A percentile compares a stretch with the other conserved stretches of the same genome.
phyloP scores from a whole-genome alignment of 352 stramenopile species.

The Globisporangium parvum region DNA sequence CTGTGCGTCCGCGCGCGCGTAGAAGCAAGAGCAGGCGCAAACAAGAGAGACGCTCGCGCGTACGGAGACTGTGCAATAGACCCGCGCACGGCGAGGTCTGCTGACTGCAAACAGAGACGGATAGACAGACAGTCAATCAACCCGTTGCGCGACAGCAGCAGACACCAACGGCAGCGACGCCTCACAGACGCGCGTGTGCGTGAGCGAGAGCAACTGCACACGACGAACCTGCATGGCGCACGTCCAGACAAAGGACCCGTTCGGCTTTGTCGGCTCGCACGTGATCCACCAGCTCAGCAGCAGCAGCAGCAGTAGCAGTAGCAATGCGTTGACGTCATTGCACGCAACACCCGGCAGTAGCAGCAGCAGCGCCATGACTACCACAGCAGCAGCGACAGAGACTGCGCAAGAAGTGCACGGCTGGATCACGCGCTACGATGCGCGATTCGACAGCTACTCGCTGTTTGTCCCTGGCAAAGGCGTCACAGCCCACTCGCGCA shows the following conservation, averaged over 20 bases:
- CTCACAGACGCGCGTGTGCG: neutral
- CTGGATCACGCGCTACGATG: conserved; percentile 71
- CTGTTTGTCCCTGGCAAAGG: conserved; percentile 47
- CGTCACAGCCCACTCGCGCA: conserved; percentile 27
- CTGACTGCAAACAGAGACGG: no score
- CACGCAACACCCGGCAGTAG: conserved; percentile 3
- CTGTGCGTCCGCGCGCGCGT: no score
- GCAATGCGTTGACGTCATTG: neutral
- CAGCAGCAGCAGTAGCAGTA: conserved; percentile 1
- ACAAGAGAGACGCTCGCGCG: no score
- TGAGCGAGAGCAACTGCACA: no score
- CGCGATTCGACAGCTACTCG: conserved; percentile 52
- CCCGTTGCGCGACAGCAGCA: neutral
- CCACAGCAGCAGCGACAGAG: neutral
- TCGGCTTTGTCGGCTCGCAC: conserved; percentile 58
- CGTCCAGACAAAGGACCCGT: conserved; percentile 46
- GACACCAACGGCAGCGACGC: neutral
- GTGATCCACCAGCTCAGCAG: conserved; percentile 26
- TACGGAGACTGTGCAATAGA: no score
- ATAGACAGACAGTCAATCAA: no score
- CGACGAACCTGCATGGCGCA: conserved; percentile 8
- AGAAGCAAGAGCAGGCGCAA: no score
- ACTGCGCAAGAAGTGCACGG: conserved; percentile 30
- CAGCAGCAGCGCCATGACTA: neutral
- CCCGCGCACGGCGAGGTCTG: no score